Evolutionary conservation across 2,329 filamentous ascomycete genomes (phyloP), one percentile per base, ranked within the genome.

Genomic region (Scolecobasidium constrictum): DNA sequence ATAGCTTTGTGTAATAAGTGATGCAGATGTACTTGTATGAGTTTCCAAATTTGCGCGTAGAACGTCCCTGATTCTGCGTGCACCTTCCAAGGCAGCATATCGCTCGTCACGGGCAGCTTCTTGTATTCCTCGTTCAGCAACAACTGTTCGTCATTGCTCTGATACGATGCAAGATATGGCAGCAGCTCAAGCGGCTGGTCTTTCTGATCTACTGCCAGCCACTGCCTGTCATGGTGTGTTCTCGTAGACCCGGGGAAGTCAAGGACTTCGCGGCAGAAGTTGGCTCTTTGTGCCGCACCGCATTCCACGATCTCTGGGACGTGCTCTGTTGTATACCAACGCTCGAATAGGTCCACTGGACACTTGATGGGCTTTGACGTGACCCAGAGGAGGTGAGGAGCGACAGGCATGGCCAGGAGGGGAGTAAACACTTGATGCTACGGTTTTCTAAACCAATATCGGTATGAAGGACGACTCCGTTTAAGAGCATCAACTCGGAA

Each of bases 311-410:
- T 38, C 28, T 48, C 47, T 9, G 42, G 45, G 13, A 44, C 33
- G 35, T 45, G 47, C 34, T 48, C 47, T 37, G 42, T 40, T 20
- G 18, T 44, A 41, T 48, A 48, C 45, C 45, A 48, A 36, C 45
- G 42, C 12, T 12, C 19, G 35, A 40, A 48, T 9, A 40, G 21
- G 4, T 47, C 21, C 16, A 33, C 41, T 4, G 34, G 7, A 15
- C 44, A 23, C 4, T 16, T 33, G 16, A 28, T 39, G 3, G 47
- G 37, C 15, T 37, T 38, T 21, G 47, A 48, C 31, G 36, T 23
- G 9, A 42, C 45, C 4, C 35, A 42, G 34, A 45, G 41, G 22
- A 48, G 37, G 42, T 47, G 45, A 11, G 45, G 41, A 7, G 26
- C 36, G 7, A 28, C 22, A n/a, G 20, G 9, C 37, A 21, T 39